Evolutionary conservation across 495 filamentous ascomycete species (phyloP).

Genomic region (Acidomyces sp.): DNA sequence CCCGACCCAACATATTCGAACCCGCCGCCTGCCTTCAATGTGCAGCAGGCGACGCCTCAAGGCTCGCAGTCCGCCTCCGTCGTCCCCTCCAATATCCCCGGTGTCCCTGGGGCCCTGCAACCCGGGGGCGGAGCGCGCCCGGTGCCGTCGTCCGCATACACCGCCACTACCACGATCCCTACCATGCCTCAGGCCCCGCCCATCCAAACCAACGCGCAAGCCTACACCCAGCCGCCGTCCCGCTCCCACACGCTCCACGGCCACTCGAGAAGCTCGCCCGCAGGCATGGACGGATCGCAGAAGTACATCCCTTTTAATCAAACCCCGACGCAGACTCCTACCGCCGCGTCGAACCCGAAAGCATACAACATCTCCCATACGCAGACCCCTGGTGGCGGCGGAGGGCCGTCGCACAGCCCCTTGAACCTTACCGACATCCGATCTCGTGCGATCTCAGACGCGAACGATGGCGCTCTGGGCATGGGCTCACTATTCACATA

Average conservation of each 20-base stretch:
- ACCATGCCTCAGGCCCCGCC: slow-evolving; percentile 50
- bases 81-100: slow-evolving; percentile 20
- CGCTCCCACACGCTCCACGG: slow-evolving; percentile 56
- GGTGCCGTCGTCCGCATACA: slow-evolving; percentile 53
- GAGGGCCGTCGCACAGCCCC: slow-evolving; percentile 67
- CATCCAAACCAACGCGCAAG: slow-evolving; percentile 39
- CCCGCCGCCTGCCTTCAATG: slow-evolving; percentile 46
- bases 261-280: slow-evolving; percentile 77
- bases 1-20: slow-evolving; percentile 26
- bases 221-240: slow-evolving; percentile 38
- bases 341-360: slow-evolving; percentile 19
- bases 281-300: slow-evolving; percentile 47
- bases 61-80: slow-evolving; percentile 36
- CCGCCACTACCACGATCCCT: slow-evolving; percentile 55
- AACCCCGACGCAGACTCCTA: slow-evolving; percentile 51
- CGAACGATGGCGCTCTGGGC: slow-evolving; percentile 50
- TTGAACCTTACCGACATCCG: slow-evolving; percentile 85
- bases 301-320: slow-evolving; percentile 60
- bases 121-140: slow-evolving; percentile 49
- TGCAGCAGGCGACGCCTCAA: slow-evolving; percentile 52
- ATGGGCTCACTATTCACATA: slow-evolving; percentile 35
- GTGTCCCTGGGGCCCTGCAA: slow-evolving; percentile 59
- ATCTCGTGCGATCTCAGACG: slow-evolving; percentile 58
- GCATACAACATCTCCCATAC: slow-evolving; percentile 22
- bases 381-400: slow-evolving; percentile 59